These are phyloP conservation scores for Astrephomene gubernaculifera DNA, from an alignment of 139 green algal genomes.

Conservation along the genomic window DNA sequence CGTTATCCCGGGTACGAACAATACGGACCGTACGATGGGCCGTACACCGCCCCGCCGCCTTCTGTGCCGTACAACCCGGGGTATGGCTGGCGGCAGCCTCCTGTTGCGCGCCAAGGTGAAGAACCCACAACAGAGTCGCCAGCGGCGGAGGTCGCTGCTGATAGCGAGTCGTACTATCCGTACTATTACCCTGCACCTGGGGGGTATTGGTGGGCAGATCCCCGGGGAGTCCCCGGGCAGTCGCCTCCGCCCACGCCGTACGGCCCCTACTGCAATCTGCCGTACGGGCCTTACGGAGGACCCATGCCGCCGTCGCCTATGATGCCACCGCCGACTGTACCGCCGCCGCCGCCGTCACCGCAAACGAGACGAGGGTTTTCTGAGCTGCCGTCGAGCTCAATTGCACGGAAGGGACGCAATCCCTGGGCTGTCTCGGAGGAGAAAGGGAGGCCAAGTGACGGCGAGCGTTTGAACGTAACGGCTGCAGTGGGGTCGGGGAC, in stretches of 20 bases:
- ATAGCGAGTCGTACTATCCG: background rate
- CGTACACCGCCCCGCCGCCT: constrained; percentile 15
- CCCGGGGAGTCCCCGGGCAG: background rate
- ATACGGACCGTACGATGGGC: background rate
- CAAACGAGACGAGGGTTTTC: background rate
- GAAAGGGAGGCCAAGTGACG: background rate
- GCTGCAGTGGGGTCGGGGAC: background rate
- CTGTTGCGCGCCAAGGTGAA: background rate
- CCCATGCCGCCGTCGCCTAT: too few relatives aligned
- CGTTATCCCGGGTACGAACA: background rate
- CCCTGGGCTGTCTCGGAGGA: constrained; percentile 1
- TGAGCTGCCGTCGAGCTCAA: background rate
- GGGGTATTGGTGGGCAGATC: background rate
- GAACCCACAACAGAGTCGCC: background rate
- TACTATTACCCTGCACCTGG: background rate
- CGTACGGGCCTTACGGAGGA: background rate
- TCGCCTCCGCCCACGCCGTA: background rate
- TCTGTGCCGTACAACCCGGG: background rate
- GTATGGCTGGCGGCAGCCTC: background rate
- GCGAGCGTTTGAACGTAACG: background rate
- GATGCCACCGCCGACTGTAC: background rate
- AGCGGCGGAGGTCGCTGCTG: background rate
- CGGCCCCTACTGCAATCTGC: background rate
- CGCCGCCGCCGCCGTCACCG: background rate
- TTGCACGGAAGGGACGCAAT: background rate